phyloP scores from a whole-genome alignment of 2,329 filamentous ascomycete species.

The Calonectria leucothoes region DNA sequence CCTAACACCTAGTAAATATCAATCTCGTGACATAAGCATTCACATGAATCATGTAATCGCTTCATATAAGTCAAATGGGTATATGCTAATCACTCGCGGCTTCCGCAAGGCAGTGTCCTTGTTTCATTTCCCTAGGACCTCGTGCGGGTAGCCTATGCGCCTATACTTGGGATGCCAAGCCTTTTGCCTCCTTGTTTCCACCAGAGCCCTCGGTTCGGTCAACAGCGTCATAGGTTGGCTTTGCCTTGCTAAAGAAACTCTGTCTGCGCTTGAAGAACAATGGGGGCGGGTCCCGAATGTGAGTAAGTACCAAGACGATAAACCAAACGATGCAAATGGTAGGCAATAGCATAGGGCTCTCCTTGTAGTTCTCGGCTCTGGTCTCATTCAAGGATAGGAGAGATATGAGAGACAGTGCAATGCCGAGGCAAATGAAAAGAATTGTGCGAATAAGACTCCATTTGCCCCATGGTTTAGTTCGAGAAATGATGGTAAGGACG shows the following conservation, averaged over 20 bases:
- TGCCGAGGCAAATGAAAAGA: constrained; percentile 44
- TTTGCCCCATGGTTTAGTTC: constrained; percentile 44
- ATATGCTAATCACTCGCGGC: not conserved
- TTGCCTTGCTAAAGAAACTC: constrained; percentile 27
- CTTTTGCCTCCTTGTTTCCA: constrained; percentile 14
- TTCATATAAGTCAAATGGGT: not conserved
- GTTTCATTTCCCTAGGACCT: not conserved
- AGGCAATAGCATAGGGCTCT: constrained; percentile 47
- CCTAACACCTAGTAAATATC: not conserved
- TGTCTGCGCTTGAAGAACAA: constrained; percentile 33
- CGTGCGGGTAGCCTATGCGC: too few species aligned
- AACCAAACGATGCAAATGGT: constrained; percentile 49
- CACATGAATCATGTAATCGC: not conserved
- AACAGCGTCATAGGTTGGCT: constrained; percentile 26
- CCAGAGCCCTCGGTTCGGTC: constrained; percentile 16
- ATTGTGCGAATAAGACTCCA: constrained; percentile 47
- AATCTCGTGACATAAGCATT: not conserved
- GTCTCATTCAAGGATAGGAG: constrained; percentile 38
- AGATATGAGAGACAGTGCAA: constrained; percentile 44
- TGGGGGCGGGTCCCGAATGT: constrained; percentile 43
- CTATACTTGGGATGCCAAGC: not conserved
- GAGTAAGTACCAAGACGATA: constrained; percentile 47
- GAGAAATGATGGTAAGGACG: constrained; percentile 44
- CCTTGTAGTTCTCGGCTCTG: constrained; percentile 34
- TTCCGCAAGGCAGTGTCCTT: not conserved